Percentiles rank a stretch among this genome's conserved stretches.
Evolutionary conservation across 179 eudicot genomes (phyloP).

Genomic region (Carnegiea gigantea): DNA sequence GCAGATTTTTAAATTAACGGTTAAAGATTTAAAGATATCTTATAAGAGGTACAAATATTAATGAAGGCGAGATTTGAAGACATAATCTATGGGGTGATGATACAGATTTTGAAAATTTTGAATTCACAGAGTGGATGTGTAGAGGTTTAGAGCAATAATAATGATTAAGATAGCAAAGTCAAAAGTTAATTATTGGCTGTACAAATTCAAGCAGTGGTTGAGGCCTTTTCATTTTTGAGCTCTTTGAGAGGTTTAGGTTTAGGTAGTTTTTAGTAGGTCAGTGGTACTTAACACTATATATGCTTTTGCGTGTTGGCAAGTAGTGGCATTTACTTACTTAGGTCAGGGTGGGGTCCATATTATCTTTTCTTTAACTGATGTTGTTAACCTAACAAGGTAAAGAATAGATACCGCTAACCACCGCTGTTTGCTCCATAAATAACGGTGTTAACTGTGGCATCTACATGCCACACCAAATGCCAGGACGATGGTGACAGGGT

Average conservation of each 20-base stretch:
- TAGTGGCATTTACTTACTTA: neutral
- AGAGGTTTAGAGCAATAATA: too few relatives aligned
- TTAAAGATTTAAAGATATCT: too few relatives aligned
- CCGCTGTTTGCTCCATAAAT: conserved; percentile 30
- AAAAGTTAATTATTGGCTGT: neutral
- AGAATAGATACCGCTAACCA: neutral
- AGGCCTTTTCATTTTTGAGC: conserved; percentile 10
- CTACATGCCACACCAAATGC: neutral
- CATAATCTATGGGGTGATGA: too few relatives aligned
- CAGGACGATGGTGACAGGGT: too few relatives aligned
- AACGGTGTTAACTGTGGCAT: conserved; percentile 11
- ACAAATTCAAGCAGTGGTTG: conserved; percentile 18
- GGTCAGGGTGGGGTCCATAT: conserved; percentile 11
- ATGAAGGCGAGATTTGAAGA: too few relatives aligned
- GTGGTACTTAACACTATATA: neutral
- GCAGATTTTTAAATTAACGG: too few relatives aligned
- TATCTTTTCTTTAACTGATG: conserved; percentile 14
- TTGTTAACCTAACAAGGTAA: conserved; percentile 11
- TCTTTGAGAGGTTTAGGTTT: too few relatives aligned
- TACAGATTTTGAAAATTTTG: neutral
- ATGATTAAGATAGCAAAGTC: neutral
- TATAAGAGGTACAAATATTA: too few relatives aligned
- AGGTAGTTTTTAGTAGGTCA: neutral
- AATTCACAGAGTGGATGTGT: neutral
- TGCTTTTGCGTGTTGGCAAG: neutral